Base-by-base conservation (phyloP, 2,329 filamentous ascomycete genomes). In the Dactylellina parvicollis region DNA sequence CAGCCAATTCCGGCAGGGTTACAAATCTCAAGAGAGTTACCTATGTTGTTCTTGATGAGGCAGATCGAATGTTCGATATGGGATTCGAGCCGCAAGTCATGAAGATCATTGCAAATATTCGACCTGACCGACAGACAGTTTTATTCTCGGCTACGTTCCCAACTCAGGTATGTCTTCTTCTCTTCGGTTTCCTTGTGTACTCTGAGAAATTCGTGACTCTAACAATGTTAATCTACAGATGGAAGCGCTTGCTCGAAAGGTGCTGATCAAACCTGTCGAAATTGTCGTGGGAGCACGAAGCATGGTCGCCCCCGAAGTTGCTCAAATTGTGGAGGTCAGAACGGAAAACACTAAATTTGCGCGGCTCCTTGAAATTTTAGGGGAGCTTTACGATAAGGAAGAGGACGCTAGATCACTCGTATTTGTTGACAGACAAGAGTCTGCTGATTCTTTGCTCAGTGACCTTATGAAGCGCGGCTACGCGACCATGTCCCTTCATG, bases 71-170 rank as follows among this genome's bases (percentile, higher is more conserved):
- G 95, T 86, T 99, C 81, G 95, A 99, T 84, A 99, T 99, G 95
- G 95, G 95, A 88, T 98, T 99, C 84, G 95, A 99, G 84, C 95
- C 95, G 77, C 95, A 98, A 82, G 98, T 99, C 79, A 92, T 95
- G 85, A 98, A 98, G 86, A 98, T 99, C 77, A 93, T 99, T 78
- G 87, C 90, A 76, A 95, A 99, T 84, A 98, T 98, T 82, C 92
- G 95, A 78, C 95, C 95, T 60, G 95, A 99, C 81, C 90, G 95
- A 86, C 95, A 99, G 83, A 99, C 95, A 75, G 95, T 95, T 85
- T 96, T 99, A 92, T 99, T 94, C 92, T 99, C 95, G 74, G 95
- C 95, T 78, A 99, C 95, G 4, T 99, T 95, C 93, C 95, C 95
- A 79, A 97, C 97, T 87, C 94, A 98, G 82, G 94, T 99, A 78